These are phyloP conservation scores for Microcera coccophila DNA, from an alignment of 2,329 filamentous ascomycete species.

Conservation along the genomic window DNA sequence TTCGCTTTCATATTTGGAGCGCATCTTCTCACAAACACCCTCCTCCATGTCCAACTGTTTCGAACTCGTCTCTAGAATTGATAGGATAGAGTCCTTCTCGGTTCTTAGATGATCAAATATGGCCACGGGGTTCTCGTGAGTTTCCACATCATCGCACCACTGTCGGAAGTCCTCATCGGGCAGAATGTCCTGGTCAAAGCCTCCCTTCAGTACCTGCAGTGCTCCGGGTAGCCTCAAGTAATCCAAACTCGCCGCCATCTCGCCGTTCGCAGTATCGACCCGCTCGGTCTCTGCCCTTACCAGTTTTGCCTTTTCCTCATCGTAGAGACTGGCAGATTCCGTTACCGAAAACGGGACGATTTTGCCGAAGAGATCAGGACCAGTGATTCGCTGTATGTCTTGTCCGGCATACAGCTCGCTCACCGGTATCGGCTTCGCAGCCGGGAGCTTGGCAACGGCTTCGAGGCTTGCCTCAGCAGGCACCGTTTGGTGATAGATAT, in stretches of 20 bases:
- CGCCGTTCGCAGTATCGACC: constrained; percentile 86
- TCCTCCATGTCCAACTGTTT: constrained; percentile 96
- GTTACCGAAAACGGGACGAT: constrained; percentile 95
- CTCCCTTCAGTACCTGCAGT: constrained; percentile 86
- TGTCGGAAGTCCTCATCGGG: constrained; percentile 88
- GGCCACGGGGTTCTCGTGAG: constrained; percentile 71
- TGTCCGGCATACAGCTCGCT: constrained; percentile 95
- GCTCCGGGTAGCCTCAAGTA: constrained; percentile 88
- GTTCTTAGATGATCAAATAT: constrained; percentile 76
- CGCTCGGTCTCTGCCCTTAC: constrained; percentile 90
- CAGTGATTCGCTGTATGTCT: constrained; percentile 94
- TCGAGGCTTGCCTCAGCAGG: constrained; percentile 79
- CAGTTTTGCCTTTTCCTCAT: constrained; percentile 96
- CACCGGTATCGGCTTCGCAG: constrained; percentile 94
- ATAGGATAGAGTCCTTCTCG: constrained; percentile 72
- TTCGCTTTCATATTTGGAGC: constrained; percentile 89
- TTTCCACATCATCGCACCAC: constrained; percentile 91
- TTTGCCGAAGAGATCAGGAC: constrained; percentile 93
- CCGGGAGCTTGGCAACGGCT: constrained; percentile 83
- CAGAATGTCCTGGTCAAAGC: constrained; percentile 81
- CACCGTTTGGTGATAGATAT: constrained; percentile 93
- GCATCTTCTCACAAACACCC: constrained; percentile 98
- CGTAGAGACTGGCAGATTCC: constrained; percentile 93
- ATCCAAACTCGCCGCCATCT: constrained; percentile 93
- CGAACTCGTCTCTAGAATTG: constrained; percentile 70